phyloP scores from a whole-genome alignment of 768 basidiomycete species.

The Russula sp. region DNA sequence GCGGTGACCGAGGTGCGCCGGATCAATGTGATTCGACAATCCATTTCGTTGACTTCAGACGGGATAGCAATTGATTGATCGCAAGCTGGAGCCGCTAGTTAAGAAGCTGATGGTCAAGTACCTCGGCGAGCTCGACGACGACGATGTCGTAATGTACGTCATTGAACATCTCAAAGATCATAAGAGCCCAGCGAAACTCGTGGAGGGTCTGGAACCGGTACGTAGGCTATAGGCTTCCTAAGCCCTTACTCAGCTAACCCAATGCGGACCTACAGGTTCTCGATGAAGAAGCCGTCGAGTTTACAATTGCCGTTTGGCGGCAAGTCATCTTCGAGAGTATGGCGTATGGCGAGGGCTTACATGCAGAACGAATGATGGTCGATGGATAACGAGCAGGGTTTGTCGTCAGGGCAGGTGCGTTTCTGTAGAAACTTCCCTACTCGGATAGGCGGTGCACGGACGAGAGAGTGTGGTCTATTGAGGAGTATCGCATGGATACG shows the following conservation, averaged over 20 bases:
- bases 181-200: slow-evolving; percentile 74
- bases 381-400: slow-evolving; percentile 36
- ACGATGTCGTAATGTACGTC: slow-evolving; percentile 90
- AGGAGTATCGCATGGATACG: slow-evolving; percentile 1
- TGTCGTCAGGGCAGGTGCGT: slow-evolving; percentile 22
- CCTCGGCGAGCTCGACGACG: slow-evolving; percentile 88
- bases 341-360: slow-evolving; percentile 84
- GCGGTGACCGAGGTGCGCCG: slow-evolving; percentile 74
- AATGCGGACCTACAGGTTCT: slow-evolving; percentile 53
- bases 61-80: slow-evolving; percentile 64
- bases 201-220: slow-evolving; percentile 89
- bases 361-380: slow-evolving; percentile 79
- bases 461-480: slow-evolving; percentile 12
- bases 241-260: background rate
- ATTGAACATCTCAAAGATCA: slow-evolving; percentile 90
- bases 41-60: slow-evolving; percentile 19
- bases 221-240: slow-evolving; percentile 29
- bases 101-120: slow-evolving; percentile 79
- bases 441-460: background rate
- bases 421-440: slow-evolving; percentile 10
- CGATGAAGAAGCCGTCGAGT: slow-evolving; percentile 82
- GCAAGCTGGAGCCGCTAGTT: slow-evolving; percentile 80
- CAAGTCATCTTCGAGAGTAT: slow-evolving; percentile 93
- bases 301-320: slow-evolving; percentile 78
- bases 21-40: background rate